Conservation (phyloP, 2,329 filamentous ascomycete species). For the Stenocarpella maydis region DNA sequence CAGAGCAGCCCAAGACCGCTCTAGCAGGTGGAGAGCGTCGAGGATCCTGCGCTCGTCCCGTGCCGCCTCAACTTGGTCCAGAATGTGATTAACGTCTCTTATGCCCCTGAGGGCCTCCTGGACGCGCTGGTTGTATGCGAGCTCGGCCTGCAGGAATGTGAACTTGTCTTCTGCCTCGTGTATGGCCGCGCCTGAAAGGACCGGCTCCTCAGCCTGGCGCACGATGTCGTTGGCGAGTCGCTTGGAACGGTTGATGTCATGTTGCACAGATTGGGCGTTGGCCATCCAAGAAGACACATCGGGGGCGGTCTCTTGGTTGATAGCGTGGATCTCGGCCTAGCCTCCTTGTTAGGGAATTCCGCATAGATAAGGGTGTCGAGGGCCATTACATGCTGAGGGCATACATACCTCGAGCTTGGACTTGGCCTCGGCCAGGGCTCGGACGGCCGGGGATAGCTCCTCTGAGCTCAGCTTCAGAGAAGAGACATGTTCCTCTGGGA, state of each 20-base stretch:
- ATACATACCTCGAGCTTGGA: conserved; percentile 54
- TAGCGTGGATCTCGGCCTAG: conserved; percentile 74
- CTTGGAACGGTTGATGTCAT: conserved; percentile 84
- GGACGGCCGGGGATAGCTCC: conserved; percentile 51
- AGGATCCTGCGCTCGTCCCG: conserved; percentile 63
- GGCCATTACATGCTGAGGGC: conserved; percentile 6
- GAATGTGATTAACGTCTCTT: conserved; percentile 65
- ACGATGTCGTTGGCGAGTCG: conserved; percentile 83
- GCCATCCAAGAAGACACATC: conserved; percentile 87
- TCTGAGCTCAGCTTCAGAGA: conserved; percentile 45
- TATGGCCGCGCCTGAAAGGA: conserved; percentile 60
- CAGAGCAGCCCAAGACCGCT: conserved; percentile 65
- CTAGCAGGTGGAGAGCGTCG: conserved; percentile 64
- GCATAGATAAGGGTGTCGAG: not conserved
- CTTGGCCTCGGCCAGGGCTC: conserved; percentile 52
- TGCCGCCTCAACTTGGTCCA: conserved; percentile 67
- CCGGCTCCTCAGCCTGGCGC: conserved; percentile 73
- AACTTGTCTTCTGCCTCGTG: conserved; percentile 62
- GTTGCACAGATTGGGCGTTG: conserved; percentile 84
- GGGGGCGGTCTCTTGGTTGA: conserved; percentile 79
- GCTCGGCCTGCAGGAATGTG: conserved; percentile 65
- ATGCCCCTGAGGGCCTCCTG: conserved; percentile 59
- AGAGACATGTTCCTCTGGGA: conserved; percentile 58
- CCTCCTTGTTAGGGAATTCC: not conserved
- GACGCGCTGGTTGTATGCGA: conserved; percentile 67